Evolutionary conservation across 257 asterid genomes (phyloP).

Genomic region (Dorcoceras hygrometricum): DNA sequence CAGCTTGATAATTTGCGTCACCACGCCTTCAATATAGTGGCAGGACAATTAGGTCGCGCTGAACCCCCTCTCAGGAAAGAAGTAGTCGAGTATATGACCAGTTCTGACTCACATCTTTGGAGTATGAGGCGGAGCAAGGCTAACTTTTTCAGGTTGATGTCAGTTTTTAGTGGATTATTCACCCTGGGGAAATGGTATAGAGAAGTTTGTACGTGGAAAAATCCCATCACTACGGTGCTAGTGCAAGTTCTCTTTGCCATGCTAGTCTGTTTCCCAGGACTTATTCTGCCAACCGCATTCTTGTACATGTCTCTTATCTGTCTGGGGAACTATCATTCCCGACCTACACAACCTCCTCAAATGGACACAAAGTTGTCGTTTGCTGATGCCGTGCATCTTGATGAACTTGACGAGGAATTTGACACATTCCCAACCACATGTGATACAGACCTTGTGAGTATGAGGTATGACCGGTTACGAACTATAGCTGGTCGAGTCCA

Average conservation of each 20-base stretch:
- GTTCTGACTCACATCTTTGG: slow-evolving; percentile 83
- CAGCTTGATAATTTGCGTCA: slow-evolving; percentile 74
- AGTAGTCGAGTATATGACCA: slow-evolving; percentile 76
- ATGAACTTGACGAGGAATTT: slow-evolving; percentile 92
- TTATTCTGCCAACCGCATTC: slow-evolving; percentile 68
- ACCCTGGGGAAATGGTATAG: slow-evolving; percentile 66
- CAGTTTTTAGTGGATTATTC: slow-evolving; percentile 51
- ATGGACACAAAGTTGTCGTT: slow-evolving; percentile 69
- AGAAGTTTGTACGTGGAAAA: slow-evolving; percentile 81
- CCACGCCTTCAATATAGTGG: slow-evolving; percentile 78
- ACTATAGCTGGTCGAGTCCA: slow-evolving; percentile 80
- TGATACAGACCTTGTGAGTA: slow-evolving; percentile 49
- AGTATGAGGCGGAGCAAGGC: slow-evolving; percentile 98
- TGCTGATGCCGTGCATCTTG: slow-evolving; percentile 65
- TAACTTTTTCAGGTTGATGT: slow-evolving; percentile 65
- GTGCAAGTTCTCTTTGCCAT: slow-evolving; percentile 73
- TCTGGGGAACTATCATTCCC: slow-evolving; percentile 65
- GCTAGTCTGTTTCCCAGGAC: slow-evolving; percentile 67
- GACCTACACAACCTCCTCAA: slow-evolving; percentile 87
- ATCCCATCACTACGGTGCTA: slow-evolving; percentile 60
- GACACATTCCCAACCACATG: slow-evolving; percentile 68
- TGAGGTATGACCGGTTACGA: slow-evolving; percentile 81
- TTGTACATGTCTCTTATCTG: slow-evolving; percentile 80
- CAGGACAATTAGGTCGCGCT: slow-evolving; percentile 70
- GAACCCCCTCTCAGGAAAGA: slow-evolving; percentile 88